Evolutionary conservation across 257 asterid species (phyloP).

Genomic region (Cinchona pubescens): DNA sequence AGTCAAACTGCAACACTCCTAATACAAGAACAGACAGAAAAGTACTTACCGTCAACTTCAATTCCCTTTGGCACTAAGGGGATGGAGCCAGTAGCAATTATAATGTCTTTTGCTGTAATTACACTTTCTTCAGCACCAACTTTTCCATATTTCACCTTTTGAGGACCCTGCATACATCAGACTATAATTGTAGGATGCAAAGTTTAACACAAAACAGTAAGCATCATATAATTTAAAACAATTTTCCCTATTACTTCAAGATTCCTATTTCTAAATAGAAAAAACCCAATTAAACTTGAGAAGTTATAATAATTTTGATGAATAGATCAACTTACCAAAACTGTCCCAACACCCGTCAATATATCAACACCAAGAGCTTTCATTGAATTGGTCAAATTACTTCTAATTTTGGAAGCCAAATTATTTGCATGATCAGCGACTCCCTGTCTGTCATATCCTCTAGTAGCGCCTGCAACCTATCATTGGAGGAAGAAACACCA

Average conservation of each 20-base stretch:
- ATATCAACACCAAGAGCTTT: constrained; percentile 95
- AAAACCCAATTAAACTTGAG: background rate
- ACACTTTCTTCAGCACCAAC: constrained; percentile 54
- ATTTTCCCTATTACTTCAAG: background rate
- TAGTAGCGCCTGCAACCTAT: constrained; percentile 89
- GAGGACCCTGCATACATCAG: constrained; percentile 68
- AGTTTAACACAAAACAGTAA: background rate
- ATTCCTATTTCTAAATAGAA: background rate
- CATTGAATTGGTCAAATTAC: constrained; percentile 84
- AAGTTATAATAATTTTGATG: background rate
- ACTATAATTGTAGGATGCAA: background rate
- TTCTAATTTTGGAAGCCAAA: constrained; percentile 84
- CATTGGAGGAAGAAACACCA: constrained; percentile 21
- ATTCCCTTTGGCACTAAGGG: constrained; percentile 95
- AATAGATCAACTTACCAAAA: constrained; percentile 55
- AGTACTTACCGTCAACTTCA: constrained; percentile 83
- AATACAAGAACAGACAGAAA: constrained; percentile 25
- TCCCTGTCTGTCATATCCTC: constrained; percentile 86
- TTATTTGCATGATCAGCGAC: constrained; percentile 95
- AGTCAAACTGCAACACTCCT: constrained; percentile 7
- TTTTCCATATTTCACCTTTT: constrained; percentile 76
- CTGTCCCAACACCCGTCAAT: constrained; percentile 78
- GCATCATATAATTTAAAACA: background rate
- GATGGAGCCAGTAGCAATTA: constrained; percentile 90
- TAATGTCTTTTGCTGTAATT: constrained; percentile 83